A percentile compares a stretch with the other conserved stretches of the same genome.
Conservation (phyloP, 2,329 filamentous ascomycete species). For the Apiospora pterosperma region DNA sequence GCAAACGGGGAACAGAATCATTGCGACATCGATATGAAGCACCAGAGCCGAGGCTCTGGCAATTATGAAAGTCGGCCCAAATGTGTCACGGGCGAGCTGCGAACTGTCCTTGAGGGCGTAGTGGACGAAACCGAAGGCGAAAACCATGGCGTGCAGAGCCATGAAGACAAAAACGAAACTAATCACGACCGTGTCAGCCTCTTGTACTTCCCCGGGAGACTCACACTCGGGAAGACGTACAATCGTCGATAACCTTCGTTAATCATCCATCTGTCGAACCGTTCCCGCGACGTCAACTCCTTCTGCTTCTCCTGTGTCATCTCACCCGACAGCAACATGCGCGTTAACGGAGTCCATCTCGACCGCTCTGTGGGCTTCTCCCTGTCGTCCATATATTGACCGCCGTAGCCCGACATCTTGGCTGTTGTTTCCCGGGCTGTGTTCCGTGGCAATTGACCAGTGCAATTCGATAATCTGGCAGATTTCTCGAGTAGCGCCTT, state of each 20-base stretch:
- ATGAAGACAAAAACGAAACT: slow-evolving; percentile 69
- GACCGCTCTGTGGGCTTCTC: slow-evolving; percentile 63
- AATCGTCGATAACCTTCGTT: slow-evolving; percentile 82
- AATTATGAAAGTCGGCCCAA: slow-evolving; percentile 74
- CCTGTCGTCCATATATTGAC: slow-evolving; percentile 22
- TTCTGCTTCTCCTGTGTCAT: slow-evolving; percentile 73
- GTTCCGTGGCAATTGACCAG: not conserved
- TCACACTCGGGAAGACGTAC: slow-evolving; percentile 44
- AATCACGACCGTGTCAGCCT: slow-evolving; percentile 16
- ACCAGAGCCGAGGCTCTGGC: slow-evolving; percentile 73
- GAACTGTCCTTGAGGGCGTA: slow-evolving; percentile 77
- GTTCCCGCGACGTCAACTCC: slow-evolving; percentile 65
- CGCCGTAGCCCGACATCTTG: slow-evolving; percentile 33
- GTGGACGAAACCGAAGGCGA: slow-evolving; percentile 76
- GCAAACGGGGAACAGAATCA: slow-evolving; percentile 80
- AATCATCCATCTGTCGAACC: slow-evolving; percentile 84
- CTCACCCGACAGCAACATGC: slow-evolving; percentile 79
- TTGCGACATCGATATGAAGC: slow-evolving; percentile 76
- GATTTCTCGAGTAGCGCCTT: slow-evolving; percentile 2
- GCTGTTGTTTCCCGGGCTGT: slow-evolving; percentile 5
- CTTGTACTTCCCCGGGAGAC: slow-evolving; percentile 2
- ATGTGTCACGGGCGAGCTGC: slow-evolving; percentile 60
- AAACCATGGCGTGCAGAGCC: slow-evolving; percentile 70
- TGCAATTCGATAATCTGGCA: slow-evolving; percentile 1
- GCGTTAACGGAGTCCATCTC: slow-evolving; percentile 78